Percentiles rank a stretch among this genome's conserved stretches.
Evolutionary conservation across 805 yeast genomes (phyloP).

Genomic region (Kluyveromyces nonfermentans): DNA sequence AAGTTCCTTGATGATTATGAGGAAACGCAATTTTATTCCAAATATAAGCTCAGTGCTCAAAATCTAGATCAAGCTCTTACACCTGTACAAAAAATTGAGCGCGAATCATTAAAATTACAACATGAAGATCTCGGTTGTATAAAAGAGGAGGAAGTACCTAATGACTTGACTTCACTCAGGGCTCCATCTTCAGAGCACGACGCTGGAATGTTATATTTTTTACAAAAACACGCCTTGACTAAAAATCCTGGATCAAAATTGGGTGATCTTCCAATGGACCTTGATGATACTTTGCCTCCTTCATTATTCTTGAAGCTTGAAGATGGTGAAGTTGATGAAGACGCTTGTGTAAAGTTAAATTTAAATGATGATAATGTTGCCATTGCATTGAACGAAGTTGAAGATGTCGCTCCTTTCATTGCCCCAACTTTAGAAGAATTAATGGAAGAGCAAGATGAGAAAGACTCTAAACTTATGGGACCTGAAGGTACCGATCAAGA

Average conservation of each 20-base stretch:
- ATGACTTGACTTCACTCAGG: background rate
- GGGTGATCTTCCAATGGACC: constrained; percentile 3
- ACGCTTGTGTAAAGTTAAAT: constrained; percentile 1
- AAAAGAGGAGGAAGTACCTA: constrained; percentile 6
- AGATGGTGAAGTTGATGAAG: constrained; percentile 1
- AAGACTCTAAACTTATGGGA: constrained; percentile 2
- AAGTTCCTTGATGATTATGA: constrained; percentile 17
- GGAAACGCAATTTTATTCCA: constrained; percentile 15
- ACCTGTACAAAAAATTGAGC: constrained; percentile 1
- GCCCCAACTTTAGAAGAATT: constrained; percentile 28
- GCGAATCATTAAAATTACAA: background rate
- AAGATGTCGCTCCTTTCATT: constrained; percentile 10
- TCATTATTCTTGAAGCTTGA: background rate
- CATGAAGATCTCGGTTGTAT: constrained; percentile 4
- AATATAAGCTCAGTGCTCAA: constrained; percentile 1
- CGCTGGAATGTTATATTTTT: constrained; percentile 7
- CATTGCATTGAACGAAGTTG: constrained; percentile 3
- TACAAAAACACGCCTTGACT: constrained; percentile 6
- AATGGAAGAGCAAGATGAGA: constrained; percentile 24
- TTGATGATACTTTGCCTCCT: constrained; percentile 2
- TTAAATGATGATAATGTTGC: constrained; percentile 3
- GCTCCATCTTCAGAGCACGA: constrained; percentile 4
- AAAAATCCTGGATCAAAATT: constrained; percentile 3
- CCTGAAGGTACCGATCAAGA: constrained; percentile 3
- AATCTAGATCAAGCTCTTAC: constrained; percentile 1